Evolutionary conservation across 441 rosid species (phyloP).

Genomic region (Populus hybrid): DNA sequence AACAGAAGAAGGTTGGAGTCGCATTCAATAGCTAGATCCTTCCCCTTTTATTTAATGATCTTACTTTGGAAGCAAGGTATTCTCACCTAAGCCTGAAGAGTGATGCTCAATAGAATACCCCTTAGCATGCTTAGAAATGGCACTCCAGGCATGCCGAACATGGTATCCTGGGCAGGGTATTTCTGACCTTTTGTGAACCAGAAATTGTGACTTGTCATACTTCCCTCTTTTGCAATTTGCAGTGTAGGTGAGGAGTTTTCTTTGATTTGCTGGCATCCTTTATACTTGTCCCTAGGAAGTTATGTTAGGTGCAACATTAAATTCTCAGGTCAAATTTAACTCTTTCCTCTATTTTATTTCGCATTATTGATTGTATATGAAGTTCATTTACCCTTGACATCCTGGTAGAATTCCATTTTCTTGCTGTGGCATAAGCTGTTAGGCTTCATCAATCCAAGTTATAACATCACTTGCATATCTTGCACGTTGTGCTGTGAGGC

Average conservation of each 20-base stretch:
- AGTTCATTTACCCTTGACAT: background rate
- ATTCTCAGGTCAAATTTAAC: constrained; percentile 29
- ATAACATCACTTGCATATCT: background rate
- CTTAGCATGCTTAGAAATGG: constrained; percentile 19
- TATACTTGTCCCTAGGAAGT: constrained; percentile 26
- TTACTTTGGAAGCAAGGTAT: constrained; percentile 47
- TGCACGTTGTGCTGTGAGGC: constrained; percentile 2
- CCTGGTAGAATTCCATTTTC: background rate
- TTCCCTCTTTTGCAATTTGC: background rate
- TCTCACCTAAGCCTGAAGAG: constrained; percentile 38
- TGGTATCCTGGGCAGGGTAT: background rate
- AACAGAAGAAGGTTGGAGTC: constrained; percentile 15
- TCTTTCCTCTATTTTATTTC: background rate
- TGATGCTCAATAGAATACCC: constrained; percentile 23
- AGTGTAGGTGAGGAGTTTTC: constrained; percentile 22
- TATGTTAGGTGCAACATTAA: constrained; percentile 48
- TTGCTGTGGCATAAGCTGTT: constrained; percentile 3
- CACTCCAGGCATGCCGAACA: constrained; percentile 18
- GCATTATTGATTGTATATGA: background rate
- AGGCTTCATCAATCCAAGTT: constrained; percentile 1
- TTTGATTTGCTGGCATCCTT: constrained; percentile 20
- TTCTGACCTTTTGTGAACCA: constrained; percentile 6
- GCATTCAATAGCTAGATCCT: constrained; percentile 19
- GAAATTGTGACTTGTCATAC: background rate
- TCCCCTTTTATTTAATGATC: constrained; percentile 26